Conservation (phyloP, 2,329 filamentous ascomycete genomes). For the Colletotrichum tropicale region DNA sequence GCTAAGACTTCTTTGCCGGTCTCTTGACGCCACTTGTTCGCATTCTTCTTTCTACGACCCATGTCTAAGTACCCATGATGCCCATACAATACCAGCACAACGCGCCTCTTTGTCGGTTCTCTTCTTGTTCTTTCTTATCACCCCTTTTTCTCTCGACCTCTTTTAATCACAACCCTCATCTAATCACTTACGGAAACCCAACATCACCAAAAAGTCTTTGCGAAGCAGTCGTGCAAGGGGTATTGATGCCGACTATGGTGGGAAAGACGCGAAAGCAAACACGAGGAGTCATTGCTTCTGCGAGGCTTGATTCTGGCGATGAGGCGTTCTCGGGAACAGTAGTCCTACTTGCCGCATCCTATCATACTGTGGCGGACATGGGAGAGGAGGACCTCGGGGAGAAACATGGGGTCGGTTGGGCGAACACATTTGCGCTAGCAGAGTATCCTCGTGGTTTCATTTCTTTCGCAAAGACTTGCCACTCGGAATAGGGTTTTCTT, state of each 20-base stretch:
- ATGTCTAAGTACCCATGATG: constrained; percentile 64
- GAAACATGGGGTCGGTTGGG: constrained; percentile 18
- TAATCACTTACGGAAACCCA: constrained; percentile 33
- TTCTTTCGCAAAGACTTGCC: constrained; percentile 12
- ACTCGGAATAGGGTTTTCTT: constrained; percentile 28
- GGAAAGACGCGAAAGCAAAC: constrained; percentile 18
- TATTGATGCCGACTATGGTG: constrained; percentile 34
- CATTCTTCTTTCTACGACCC: constrained; percentile 47
- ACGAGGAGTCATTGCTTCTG: constrained; percentile 19
- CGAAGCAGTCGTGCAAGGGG: constrained; percentile 38
- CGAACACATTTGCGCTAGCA: constrained; percentile 11
- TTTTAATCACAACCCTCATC: constrained; percentile 22
- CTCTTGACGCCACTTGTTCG: constrained; percentile 6
- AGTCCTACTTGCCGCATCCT: constrained; percentile 7
- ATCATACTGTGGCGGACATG: background rate
- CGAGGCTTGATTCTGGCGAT: constrained; percentile 21
- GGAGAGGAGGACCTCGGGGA: constrained; percentile 22
- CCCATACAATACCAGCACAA: constrained; percentile 63
- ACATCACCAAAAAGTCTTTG: constrained; percentile 39
- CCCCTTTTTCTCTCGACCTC: constrained; percentile 21
- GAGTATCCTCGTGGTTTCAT: constrained; percentile 18
- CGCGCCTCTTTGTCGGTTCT: constrained; percentile 48
- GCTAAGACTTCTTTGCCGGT: constrained; percentile 60
- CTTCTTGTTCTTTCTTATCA: constrained; percentile 22
- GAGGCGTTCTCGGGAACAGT: constrained; percentile 21